Evolutionary conservation across 345 rosid species (phyloP), one percentile per base, ranked within the genome.

Genomic region (Excoecaria agallocha): DNA sequence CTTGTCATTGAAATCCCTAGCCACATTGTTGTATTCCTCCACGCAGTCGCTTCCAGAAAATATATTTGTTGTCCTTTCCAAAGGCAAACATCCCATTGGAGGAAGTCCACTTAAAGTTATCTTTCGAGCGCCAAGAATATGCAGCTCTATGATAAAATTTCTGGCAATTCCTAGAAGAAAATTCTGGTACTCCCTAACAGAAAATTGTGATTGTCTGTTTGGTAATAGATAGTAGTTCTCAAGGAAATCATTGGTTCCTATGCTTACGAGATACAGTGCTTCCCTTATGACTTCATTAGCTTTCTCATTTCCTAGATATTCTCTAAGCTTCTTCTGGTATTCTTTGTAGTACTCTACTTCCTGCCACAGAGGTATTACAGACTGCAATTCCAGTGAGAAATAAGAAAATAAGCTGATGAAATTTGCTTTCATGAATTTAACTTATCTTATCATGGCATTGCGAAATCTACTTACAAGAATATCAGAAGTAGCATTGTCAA

Each of bases 1-100:
- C 83, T 85, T 88, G 49, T 67, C 54, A 24, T 74, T 74, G 70
- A 64, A 74, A 22, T 65, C 70, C 63, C 24, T 39, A 37, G 76
- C 70, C 19, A 63, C 69, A 38, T 63, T 64, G 25, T 73, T 73
- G 69, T 62, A 73, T 52, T 52, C 69, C 39, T 62, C 50, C 15
- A 64, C 41, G 39, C 76, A 73, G 8, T n/a, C 49, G 17, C 59
- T 51, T 12, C 69, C 69, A 64, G 3, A 54, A 37, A 73, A 37
- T 12, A 73, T 19, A n/a, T 73, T 73, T 39, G 69, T 73, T 24
- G 76, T 43, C 55, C 76, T 73, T 41, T 63, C 62, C 52, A 73
- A 22, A 37, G 76, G 76, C 65, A 73, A 73, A 46, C 76, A 73
- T 37, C 76, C 76, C 76, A 64, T 73, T 51, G 76, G 76, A 63